Conservation (phyloP, 371 early-diverging fungal genomes). For the Synchytrium microbalum region DNA sequence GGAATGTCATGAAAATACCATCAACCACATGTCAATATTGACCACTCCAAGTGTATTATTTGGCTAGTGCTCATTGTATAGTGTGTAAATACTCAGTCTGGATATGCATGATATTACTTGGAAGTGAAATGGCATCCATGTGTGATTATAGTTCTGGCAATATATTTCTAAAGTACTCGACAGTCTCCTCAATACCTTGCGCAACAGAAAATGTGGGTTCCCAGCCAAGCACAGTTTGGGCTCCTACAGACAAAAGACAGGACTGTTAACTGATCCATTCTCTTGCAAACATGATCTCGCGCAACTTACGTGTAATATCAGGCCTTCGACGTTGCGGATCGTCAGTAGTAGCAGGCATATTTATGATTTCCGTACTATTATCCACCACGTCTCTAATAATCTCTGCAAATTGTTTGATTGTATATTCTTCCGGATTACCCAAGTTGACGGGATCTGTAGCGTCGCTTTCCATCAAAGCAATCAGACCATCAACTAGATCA, state of each 20-base stretch:
- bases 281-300: too few relatives aligned
- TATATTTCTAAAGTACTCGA: slow-evolving; percentile 60
- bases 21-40: too few relatives aligned
- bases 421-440: slow-evolving; percentile 84
- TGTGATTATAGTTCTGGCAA: slow-evolving; percentile 13
- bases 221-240: slow-evolving; percentile 63
- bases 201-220: slow-evolving; percentile 62
- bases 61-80: too few relatives aligned
- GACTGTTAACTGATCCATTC: too few relatives aligned
- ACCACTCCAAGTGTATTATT: too few relatives aligned
- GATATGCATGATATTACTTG: too few relatives aligned
- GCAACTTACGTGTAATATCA: slow-evolving; percentile 67
- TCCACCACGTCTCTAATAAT: slow-evolving; percentile 63
- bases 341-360: slow-evolving; percentile 62
- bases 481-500: slow-evolving; percentile 78
- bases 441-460: slow-evolving; percentile 72
- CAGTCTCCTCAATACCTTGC: slow-evolving; percentile 80
- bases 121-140: too few relatives aligned
- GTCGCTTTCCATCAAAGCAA: slow-evolving; percentile 66
- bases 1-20: too few relatives aligned
- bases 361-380: slow-evolving; percentile 47
- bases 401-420: slow-evolving; percentile 72
- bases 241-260: too few relatives aligned
- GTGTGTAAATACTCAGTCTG: too few relatives aligned
- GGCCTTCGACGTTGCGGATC: slow-evolving; percentile 78